Percentiles rank a stretch among this genome's conserved stretches.
phyloP scores from a whole-genome alignment of 331 rosid genomes.

The Saraca asoca region DNA sequence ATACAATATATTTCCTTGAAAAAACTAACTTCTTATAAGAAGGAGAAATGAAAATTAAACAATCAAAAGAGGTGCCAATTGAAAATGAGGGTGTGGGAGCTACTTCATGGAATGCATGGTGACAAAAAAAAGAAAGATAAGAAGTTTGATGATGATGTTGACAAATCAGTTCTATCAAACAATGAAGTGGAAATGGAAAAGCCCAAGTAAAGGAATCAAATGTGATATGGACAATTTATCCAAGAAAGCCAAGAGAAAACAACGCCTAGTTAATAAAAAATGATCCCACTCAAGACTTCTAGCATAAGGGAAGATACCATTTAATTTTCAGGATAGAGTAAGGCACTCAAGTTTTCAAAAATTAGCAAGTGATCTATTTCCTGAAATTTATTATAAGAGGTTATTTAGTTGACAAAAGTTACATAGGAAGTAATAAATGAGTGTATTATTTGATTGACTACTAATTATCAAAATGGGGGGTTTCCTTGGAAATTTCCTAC shows the following conservation, averaged over 20 bases:
- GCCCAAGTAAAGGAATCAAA: constrained; percentile 37
- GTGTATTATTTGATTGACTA: no score
- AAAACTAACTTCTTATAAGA: constrained; percentile 77
- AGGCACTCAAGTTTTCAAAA: constrained; percentile 40
- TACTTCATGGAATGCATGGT: constrained; percentile 38
- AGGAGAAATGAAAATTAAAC: constrained; percentile 77
- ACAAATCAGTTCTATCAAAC: constrained; percentile 39
- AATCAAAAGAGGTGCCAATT: constrained; percentile 55
- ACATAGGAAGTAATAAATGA: no score
- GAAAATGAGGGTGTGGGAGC: constrained; percentile 66
- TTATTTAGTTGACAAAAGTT: no score
- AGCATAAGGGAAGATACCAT: constrained; percentile 53
- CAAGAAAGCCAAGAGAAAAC: constrained; percentile 67
- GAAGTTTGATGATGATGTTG: constrained; percentile 43
- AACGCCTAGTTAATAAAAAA: constrained; percentile 39
- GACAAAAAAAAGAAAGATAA: constrained; percentile 37
- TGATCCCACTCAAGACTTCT: constrained; percentile 43
- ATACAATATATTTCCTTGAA: constrained; percentile 79
- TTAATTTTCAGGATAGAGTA: constrained; percentile 51
- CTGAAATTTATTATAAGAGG: background rate
- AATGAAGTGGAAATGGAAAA: constrained; percentile 39
- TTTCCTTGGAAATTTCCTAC: no score
- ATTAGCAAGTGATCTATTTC: constrained; percentile 45
- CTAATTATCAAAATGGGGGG: no score
- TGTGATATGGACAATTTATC: constrained; percentile 44